Evolutionary conservation across 192 early-diverging fungal species (phyloP), one percentile per base, ranked within the genome.

Genomic region (Backusella luteola): DNA sequence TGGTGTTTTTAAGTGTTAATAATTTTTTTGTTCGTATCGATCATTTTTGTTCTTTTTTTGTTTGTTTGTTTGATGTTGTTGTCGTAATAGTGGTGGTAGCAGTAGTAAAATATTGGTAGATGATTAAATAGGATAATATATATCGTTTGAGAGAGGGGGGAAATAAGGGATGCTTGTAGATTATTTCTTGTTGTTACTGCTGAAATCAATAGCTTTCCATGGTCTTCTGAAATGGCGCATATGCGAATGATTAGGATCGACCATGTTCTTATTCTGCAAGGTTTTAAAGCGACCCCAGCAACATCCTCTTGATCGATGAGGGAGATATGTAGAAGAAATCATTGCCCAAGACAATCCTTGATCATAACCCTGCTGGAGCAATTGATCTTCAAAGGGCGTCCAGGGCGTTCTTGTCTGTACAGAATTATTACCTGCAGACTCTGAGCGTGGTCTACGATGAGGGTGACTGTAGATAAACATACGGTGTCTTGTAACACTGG

Each of bases 261-360:
- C 34, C 49, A 73, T 59, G 21, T 73, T 73, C 53, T 73, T 73
- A 49, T 59, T 73, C 56, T 77, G 76, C 42, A 77, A 73, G 4
- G 76, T 77, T 29, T 77, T 77, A 49, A 77, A 77, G 4, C 76
- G 52, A 8, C 76, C 76, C 76, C 76, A 77, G 36, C 76, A 77
- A 23, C 76, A 77, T 6, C 76, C 76, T 71, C 76, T 71, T n/a
- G 76, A 77, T 46, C 76, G 70, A 67, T 73, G 70, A 29, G 76
- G 76, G 15, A 77, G 70, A 73, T 77, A 77, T n/a, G 59, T 77
- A 21, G 76, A 71, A 42, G 76, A 77, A 39, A 77, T 77, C 71
- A 77, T 66, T n/a, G 76, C 71, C 76, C 76, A 77, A 67, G 76
- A 77, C n/a, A 77, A 32, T 49, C 76, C 76, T 73, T 77, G 76